These are phyloP conservation scores for Entomophthora muscae DNA, from an alignment of 371 early-diverging fungal species.

Conservation along the genomic window DNA sequence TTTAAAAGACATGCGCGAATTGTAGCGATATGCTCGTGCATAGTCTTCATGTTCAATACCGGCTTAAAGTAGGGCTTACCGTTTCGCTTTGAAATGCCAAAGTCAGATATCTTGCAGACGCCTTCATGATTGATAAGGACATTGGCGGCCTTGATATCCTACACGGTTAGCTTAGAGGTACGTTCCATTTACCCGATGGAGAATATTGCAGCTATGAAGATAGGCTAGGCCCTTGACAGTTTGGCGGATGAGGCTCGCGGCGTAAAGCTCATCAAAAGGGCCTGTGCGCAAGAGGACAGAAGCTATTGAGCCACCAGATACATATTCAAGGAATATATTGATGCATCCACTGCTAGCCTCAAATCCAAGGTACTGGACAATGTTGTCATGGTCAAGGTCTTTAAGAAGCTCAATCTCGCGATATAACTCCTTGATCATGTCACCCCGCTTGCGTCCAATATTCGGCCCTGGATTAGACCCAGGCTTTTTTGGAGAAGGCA, in stretches of 20 bases:
- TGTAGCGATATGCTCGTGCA: constrained; percentile 14
- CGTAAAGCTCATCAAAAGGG: constrained; percentile 46
- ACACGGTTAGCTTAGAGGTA: not conserved
- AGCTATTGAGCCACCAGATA: constrained; percentile 64
- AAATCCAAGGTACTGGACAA: constrained; percentile 62
- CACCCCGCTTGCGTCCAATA: not conserved
- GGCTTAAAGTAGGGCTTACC: constrained; percentile 23
- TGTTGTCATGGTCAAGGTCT: constrained; percentile 62
- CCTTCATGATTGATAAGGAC: constrained; percentile 68
- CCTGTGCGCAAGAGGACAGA: constrained; percentile 48
- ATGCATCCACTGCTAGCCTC: constrained; percentile 38
- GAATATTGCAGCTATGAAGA: constrained; percentile 73
- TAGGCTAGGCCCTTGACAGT: constrained; percentile 73
- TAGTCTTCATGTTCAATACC: constrained; percentile 12
- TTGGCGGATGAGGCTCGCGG: constrained; percentile 71
- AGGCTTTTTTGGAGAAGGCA: constrained; percentile 18
- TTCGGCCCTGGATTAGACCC: not conserved
- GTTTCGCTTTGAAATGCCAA: constrained; percentile 84
- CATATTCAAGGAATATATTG: constrained; percentile 86
- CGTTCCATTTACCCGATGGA: constrained; percentile 39
- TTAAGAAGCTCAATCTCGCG: constrained; percentile 71
- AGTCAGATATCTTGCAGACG: constrained; percentile 90
- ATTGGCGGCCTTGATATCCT: constrained; percentile 92
- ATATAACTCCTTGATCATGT: constrained; percentile 36
- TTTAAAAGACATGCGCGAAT: constrained; percentile 23